Evolutionary conservation across 345 rosid species (phyloP).

Genomic region (Boechera retrofracta): DNA sequence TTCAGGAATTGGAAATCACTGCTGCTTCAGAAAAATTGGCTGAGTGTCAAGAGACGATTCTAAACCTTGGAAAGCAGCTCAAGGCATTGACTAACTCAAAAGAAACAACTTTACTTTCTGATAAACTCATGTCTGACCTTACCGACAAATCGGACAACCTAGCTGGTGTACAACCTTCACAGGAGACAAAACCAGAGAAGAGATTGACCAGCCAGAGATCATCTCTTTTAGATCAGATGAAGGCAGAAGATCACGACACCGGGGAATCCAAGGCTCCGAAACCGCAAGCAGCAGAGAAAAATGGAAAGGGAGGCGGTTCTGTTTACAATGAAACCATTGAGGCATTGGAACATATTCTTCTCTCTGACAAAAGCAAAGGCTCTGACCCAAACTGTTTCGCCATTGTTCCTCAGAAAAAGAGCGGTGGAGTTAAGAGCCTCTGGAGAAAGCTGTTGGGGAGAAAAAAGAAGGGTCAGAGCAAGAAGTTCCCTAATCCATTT

Average conservation of each 20-base stretch:
- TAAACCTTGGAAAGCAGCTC: constrained; percentile 87
- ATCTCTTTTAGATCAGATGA: constrained; percentile 83
- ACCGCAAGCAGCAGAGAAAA: constrained; percentile 37
- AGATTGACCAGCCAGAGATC: constrained; percentile 60
- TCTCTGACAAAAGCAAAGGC: constrained; percentile 46
- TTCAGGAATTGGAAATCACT: constrained; percentile 82
- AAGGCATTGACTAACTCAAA: constrained; percentile 74
- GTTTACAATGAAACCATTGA: constrained; percentile 47
- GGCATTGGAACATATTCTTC: constrained; percentile 52
- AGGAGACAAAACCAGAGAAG: constrained; percentile 47
- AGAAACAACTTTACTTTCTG: constrained; percentile 58
- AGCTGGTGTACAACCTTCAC: constrained; percentile 34
- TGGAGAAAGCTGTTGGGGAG: constrained; percentile 79
- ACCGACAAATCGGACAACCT: constrained; percentile 33
- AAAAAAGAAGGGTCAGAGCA: constrained; percentile 57
- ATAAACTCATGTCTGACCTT: constrained; percentile 52
- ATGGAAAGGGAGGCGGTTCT: constrained; percentile 38
- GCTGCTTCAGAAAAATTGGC: constrained; percentile 96
- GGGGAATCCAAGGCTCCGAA: constrained; percentile 33
- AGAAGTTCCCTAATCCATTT: constrained; percentile 52
- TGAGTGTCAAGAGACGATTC: constrained; percentile 89
- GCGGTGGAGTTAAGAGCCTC: constrained; percentile 50
- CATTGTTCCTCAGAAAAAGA: constrained; percentile 64
- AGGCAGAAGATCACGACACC: constrained; percentile 66
- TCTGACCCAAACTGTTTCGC: constrained; percentile 51